phyloP scores from a whole-genome alignment of 441 rosid species.

The Pelargonium fulgidum region DNA sequence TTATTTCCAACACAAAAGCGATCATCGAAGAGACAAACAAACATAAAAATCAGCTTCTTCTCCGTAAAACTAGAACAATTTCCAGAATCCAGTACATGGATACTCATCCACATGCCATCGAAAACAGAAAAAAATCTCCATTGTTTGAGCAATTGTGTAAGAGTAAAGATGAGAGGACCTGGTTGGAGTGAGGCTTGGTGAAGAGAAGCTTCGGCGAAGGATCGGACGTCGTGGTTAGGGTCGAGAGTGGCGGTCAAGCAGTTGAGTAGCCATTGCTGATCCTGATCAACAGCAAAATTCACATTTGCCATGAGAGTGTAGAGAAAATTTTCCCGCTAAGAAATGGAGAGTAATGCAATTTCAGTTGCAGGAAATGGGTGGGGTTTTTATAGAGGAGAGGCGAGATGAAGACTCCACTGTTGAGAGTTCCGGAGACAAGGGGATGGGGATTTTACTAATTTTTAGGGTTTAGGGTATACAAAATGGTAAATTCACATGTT shows the following conservation, averaged over 20 bases:
- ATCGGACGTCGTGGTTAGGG: conserved; percentile 72
- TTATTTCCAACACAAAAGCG: not conserved
- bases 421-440: not conserved
- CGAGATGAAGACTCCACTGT: not conserved
- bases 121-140: not conserved
- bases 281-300: conserved; percentile 46
- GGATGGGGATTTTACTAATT: conserved; percentile 7
- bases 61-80: not conserved
- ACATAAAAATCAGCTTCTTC: not conserved
- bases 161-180: conserved; percentile 34
- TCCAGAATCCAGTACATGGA: not conserved
- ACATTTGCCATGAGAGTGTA: not conserved
- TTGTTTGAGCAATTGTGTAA: not conserved
- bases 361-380: conserved; percentile 2
- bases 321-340: conserved; percentile 8
- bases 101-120: too few relatives aligned
- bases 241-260: conserved; percentile 88
- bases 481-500: not conserved
- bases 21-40: not conserved
- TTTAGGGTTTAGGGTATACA: not conserved
- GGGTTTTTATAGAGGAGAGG: conserved; percentile 9
- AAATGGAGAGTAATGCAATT: not conserved
- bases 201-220: conserved; percentile 87
- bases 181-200: conserved; percentile 80
- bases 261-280: conserved; percentile 86